A percentile compares a stretch with the other conserved stretches of the same genome.
These are phyloP conservation scores for Colletotrichum tanaceti DNA, from an alignment of 2,329 filamentous ascomycete genomes.

Conservation along the genomic window DNA sequence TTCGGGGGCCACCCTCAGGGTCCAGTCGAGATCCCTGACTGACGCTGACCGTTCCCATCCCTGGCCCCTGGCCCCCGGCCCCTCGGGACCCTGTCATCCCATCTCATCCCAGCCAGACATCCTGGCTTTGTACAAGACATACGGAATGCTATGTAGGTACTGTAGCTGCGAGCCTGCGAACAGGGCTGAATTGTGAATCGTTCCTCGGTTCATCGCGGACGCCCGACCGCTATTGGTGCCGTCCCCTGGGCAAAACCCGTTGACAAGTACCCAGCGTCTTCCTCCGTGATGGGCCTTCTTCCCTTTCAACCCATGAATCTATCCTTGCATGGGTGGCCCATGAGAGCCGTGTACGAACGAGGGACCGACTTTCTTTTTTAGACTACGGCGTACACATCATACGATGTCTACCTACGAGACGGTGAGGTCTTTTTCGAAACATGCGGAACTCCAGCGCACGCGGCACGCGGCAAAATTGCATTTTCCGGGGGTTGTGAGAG, in stretches of 20 bases:
- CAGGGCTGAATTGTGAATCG: conserved; percentile 28
- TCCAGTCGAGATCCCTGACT: conserved; percentile 23
- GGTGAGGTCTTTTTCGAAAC: conserved; percentile 24
- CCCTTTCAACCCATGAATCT: conserved; percentile 13
- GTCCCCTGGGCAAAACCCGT: not conserved
- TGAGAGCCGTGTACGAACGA: conserved; percentile 27
- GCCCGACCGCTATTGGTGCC: conserved; percentile 20
- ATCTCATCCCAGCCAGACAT: not conserved
- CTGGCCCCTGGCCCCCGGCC: conserved; percentile 5
- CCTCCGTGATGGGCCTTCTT: conserved; percentile 20
- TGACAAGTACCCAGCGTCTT: conserved; percentile 2
- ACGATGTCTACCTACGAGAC: conserved; percentile 36
- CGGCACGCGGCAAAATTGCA: conserved; percentile 16
- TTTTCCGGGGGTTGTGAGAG: not conserved
- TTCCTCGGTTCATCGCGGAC: conserved; percentile 29
- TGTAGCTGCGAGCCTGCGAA: conserved; percentile 15
- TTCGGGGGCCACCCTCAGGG: conserved; percentile 26
- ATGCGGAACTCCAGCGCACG: conserved; percentile 11
- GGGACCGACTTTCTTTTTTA: conserved; percentile 31
- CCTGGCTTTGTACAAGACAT: conserved; percentile 18
- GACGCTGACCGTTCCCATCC: not conserved
- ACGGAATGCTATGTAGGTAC: too few species aligned
- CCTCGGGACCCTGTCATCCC: conserved; percentile 4
- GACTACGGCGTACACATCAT: conserved; percentile 35
- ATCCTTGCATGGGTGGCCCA: conserved; percentile 28